phyloP scores from a whole-genome alignment of 2,329 filamentous ascomycete species.

The Pseudopyricularia javanii region DNA sequence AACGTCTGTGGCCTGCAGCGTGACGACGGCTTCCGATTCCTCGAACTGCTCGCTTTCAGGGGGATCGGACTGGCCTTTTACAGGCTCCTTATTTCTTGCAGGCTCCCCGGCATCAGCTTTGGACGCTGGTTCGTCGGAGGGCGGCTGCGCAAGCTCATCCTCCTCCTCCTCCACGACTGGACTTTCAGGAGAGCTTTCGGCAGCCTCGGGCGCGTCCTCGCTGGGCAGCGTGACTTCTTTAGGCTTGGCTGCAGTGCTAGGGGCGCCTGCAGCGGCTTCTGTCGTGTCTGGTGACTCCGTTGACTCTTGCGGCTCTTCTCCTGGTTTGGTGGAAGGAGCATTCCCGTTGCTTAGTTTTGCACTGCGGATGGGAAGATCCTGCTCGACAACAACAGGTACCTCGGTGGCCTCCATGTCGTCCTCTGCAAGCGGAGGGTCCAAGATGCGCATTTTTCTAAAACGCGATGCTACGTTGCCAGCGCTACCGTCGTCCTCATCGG shows the following conservation, averaged over 20 bases:
- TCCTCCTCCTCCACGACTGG: not conserved
- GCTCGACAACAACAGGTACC: constrained; percentile 28
- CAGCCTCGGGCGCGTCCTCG: not conserved
- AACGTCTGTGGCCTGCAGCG: not conserved
- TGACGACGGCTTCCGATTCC: not conserved
- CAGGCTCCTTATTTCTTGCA: not conserved
- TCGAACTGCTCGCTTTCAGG: not conserved
- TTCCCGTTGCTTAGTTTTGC: not conserved
- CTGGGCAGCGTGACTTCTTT: too few relatives aligned
- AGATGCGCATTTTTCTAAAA: constrained; percentile 33
- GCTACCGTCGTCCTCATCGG: constrained; percentile 60
- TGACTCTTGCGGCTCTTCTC: not conserved
- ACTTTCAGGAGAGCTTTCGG: not conserved
- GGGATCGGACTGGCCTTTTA: not conserved
- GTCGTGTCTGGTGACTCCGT: constrained; percentile 3
- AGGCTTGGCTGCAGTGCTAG: not conserved
- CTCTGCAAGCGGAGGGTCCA: constrained; percentile 45
- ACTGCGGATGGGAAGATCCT: constrained; percentile 5
- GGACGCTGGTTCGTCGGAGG: not conserved
- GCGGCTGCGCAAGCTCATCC: not conserved
- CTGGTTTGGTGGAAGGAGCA: not conserved
- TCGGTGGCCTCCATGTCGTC: constrained; percentile 23
- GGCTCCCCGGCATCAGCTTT: not conserved
- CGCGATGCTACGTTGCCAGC: constrained; percentile 15
- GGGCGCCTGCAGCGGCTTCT: not conserved